These are phyloP conservation scores for Ceratobasidium sp. DNA, from an alignment of 1,284 basidiomycete genomes.

Conservation along the genomic window DNA sequence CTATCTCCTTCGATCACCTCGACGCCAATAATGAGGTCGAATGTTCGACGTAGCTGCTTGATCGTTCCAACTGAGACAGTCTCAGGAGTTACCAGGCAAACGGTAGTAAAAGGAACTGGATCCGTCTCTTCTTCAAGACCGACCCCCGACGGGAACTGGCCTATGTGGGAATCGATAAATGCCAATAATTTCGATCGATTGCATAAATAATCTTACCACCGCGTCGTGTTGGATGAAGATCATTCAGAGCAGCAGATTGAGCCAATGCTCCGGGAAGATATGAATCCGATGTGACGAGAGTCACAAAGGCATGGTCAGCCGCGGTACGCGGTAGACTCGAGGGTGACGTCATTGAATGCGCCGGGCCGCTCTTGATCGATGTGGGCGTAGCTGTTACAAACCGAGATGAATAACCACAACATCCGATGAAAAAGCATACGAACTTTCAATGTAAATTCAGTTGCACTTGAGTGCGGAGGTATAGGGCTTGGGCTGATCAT, in stretches of 20 bases:
- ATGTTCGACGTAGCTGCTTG: slow-evolving; percentile 78
- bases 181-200: neutral
- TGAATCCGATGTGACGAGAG: slow-evolving; percentile 84
- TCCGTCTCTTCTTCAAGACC: slow-evolving; percentile 44
- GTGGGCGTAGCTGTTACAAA: neutral
- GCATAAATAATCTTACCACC: neutral
- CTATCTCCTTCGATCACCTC: slow-evolving; percentile 75
- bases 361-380: neutral
- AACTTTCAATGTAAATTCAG: neutral
- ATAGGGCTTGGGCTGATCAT: no score
- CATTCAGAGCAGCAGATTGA: slow-evolving; percentile 79
- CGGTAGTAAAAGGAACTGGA: slow-evolving; percentile 73
- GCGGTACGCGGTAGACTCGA: slow-evolving; percentile 42
- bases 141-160: slow-evolving; percentile 11
- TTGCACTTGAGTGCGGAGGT: no score
- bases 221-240: slow-evolving; percentile 67
- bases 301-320: slow-evolving; percentile 69
- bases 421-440: neutral
- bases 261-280: slow-evolving; percentile 93
- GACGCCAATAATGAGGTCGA: slow-evolving; percentile 87
- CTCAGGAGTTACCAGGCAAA: slow-evolving; percentile 92
- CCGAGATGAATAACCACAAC: neutral
- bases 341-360: slow-evolving; percentile 28
- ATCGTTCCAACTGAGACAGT: slow-evolving; percentile 86
- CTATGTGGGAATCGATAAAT: slow-evolving; percentile 43